Evolutionary conservation across 2,329 filamentous ascomycete species (phyloP).

Genomic region (Thelonectria rubi): DNA sequence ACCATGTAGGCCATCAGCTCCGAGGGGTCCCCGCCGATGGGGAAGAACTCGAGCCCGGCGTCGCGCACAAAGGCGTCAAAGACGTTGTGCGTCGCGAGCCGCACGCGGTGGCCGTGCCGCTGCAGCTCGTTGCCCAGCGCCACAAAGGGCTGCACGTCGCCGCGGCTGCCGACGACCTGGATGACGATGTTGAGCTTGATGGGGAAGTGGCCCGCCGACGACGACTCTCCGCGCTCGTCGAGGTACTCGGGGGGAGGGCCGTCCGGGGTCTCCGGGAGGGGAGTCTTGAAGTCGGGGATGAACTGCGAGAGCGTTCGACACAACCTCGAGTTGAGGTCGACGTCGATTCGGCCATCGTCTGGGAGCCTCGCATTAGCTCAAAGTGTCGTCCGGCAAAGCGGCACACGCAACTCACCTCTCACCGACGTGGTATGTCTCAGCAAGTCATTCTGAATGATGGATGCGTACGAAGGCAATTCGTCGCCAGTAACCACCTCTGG

Average conservation of each 20-base stretch:
- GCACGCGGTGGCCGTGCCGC: slow-evolving; percentile 75
- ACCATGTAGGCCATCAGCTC: slow-evolving; percentile 42
- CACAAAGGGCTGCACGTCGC: slow-evolving; percentile 83
- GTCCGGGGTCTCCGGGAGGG: slow-evolving; percentile 5
- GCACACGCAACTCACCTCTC: slow-evolving; percentile 13
- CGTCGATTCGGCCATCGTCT: slow-evolving; percentile 29
- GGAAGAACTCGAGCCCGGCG: slow-evolving; percentile 61
- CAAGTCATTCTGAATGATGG: slow-evolving; percentile 14
- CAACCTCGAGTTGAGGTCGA: slow-evolving; percentile 29
- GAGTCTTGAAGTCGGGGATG: slow-evolving; percentile 29
- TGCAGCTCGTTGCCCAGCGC: slow-evolving; percentile 75
- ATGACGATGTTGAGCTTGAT: slow-evolving; percentile 73
- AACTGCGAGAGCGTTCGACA: slow-evolving; percentile 30
- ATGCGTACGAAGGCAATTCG: slow-evolving; percentile 24
- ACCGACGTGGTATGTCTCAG: slow-evolving; percentile 20
- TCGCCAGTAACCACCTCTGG: slow-evolving; percentile 24
- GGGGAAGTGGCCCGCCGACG: slow-evolving; percentile 14
- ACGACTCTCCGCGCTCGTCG: slow-evolving; percentile 5
- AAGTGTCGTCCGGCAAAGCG: neutral
- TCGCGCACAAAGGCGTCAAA: slow-evolving; percentile 60
- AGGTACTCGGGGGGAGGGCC: slow-evolving; percentile 7
- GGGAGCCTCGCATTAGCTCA: neutral
- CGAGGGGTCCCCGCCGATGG: slow-evolving; percentile 62
- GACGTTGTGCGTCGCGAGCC: slow-evolving; percentile 72
- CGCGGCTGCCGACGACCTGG: slow-evolving; percentile 80